Evolutionary conservation across 352 stramenopile genomes (phyloP).

Genomic region (Phytophthora tentaculata): DNA sequence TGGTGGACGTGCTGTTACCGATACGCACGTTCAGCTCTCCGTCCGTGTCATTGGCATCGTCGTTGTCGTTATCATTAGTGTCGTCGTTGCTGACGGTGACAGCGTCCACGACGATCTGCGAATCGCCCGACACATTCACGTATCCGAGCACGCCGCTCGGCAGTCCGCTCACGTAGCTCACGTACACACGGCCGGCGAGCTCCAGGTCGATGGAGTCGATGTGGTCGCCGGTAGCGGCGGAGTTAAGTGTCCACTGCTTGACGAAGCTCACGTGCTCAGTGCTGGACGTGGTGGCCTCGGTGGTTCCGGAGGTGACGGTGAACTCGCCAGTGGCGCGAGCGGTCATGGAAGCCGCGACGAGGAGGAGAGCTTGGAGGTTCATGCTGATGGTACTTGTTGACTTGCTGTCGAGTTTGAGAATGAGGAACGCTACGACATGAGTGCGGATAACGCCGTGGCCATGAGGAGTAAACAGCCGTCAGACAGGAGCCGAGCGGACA

Average conservation of each 20-base stretch:
- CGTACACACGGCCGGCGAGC: constrained; percentile 33
- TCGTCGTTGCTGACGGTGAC: constrained; percentile 32
- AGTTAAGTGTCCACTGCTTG: constrained; percentile 42
- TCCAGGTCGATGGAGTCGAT: constrained; percentile 39
- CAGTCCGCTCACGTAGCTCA: constrained; percentile 33
- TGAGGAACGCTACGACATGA: not conserved
- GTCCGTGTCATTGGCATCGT: constrained; percentile 28
- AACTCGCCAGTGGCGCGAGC: constrained; percentile 23
- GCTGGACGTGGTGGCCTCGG: constrained; percentile 26
- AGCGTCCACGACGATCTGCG: constrained; percentile 33
- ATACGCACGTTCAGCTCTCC: constrained; percentile 34
- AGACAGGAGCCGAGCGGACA: constrained; percentile 3
- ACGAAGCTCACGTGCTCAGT: constrained; percentile 29
- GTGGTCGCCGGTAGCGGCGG: constrained; percentile 9
- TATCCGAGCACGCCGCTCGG: constrained; percentile 39
- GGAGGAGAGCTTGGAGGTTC: constrained; percentile 26
- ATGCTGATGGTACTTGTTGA: constrained; percentile 1
- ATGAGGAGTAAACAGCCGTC: constrained; percentile 8
- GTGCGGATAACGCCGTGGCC: not conserved
- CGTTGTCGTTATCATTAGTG: constrained; percentile 17
- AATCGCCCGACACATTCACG: constrained; percentile 46
- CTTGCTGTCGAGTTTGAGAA: not conserved
- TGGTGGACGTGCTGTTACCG: constrained; percentile 23
- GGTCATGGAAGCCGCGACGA: constrained; percentile 15
- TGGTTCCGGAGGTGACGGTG: constrained; percentile 30